Base-by-base conservation (phyloP, 805 yeast genomes). In the Suhomyces kilbournensis region DNA sequence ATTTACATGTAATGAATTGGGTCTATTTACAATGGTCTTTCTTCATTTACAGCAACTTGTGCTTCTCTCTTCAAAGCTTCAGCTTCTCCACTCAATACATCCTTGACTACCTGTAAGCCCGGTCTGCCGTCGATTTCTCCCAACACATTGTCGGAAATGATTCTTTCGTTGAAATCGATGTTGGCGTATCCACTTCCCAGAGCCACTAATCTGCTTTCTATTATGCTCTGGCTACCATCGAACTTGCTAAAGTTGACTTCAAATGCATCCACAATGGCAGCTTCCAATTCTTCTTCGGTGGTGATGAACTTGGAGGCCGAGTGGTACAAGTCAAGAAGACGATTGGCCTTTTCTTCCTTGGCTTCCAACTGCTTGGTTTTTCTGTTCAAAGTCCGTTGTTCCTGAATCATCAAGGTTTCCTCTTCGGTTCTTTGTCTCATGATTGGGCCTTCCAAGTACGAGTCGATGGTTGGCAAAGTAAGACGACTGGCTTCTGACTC, bases 401-500 rank as follows among this genome's bases (percentile, higher is more conserved):
- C 78, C 28, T 68, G 60, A 57, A 89, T 70, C 26, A 79, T 61
- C 49, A 77, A 79, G 48, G 70, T 67, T 69, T 92, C 96, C 61
- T 85, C 94, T 22, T 72, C 75, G 0, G 96, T 86, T 67, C 96
- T 80, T 46, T 72, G 80, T 63, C 87, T 79, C 76, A 92, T 81
- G 54, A 90, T 71, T 14, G 93, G 88, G 2, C 88, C 89, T 20
- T 78, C 67, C 54, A 89, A 68, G 56, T 83, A 77, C 38, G 79
- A 76, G 60, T 86, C 90, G 52, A 91, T 75, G 1, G 96, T 87
- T 46, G 97, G 97, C 48, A 90, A 74, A 1, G 96, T 89, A 62
- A 86, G 78, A 60, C 76, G 73, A 47, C 82, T 77, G 22, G 90
- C 85, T 48, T 74, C 76, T 5, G 80, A 68, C 56, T 76, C 78